A percentile compares a stretch with the other conserved stretches of the same genome.
These are phyloP conservation scores for Quercus engelmannii DNA, from an alignment of 306 rosid species.

Conservation along the genomic window DNA sequence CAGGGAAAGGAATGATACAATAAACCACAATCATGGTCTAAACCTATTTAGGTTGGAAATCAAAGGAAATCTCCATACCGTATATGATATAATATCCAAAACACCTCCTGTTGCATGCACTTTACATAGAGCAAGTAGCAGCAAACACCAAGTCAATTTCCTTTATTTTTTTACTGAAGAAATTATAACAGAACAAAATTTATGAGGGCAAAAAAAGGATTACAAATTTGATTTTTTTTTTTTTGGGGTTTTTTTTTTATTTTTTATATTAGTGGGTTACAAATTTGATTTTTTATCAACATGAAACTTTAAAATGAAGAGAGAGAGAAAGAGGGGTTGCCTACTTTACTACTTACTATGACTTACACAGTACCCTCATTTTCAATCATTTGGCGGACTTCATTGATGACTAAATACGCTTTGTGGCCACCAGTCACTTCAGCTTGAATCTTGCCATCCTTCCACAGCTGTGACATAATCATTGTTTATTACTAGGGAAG, in stretches of 20 bases:
- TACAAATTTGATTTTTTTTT: not conserved
- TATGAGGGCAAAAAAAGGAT: not conserved
- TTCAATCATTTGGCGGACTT: slow-evolving; percentile 72
- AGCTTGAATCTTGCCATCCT: slow-evolving; percentile 60
- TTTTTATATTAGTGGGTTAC: not conserved
- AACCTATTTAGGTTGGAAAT: not conserved
- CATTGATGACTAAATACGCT: slow-evolving; percentile 60
- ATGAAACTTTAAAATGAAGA: not conserved
- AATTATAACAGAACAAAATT: not conserved
- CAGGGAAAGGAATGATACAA: no score
- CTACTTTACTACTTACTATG: slow-evolving; percentile 8
- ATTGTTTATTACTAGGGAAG: not conserved
- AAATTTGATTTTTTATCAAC: not conserved
- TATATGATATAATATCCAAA: not conserved
- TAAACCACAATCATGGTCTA: not conserved
- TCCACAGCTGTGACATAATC: slow-evolving; percentile 69
- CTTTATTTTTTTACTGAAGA: not conserved
- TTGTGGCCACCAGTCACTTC: slow-evolving; percentile 84
- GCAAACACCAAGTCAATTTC: not conserved
- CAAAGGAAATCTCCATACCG: not conserved
- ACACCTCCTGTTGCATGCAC: not conserved
- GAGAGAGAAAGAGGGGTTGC: not conserved
- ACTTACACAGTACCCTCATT: slow-evolving; percentile 31
- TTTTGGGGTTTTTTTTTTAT: not conserved
- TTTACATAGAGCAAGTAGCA: slow-evolving; percentile 4